A percentile compares a stretch with the other conserved stretches of the same genome.
Conservation (phyloP, 768 basidiomycete genomes). For the Astraeus odoratus region DNA sequence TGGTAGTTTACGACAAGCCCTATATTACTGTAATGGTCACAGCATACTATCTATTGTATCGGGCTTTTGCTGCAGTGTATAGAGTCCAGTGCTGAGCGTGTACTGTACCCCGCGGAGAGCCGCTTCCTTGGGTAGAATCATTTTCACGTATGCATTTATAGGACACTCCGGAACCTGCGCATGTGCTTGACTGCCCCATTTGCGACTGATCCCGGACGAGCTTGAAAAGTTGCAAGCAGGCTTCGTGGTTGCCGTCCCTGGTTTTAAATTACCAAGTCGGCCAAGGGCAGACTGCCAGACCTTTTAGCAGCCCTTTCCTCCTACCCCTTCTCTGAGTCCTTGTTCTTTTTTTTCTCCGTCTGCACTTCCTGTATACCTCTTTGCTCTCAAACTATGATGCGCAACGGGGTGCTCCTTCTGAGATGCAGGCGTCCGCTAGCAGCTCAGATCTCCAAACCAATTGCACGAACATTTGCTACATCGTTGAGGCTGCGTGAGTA, state of each 20-base stretch:
- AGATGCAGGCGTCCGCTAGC: slow-evolving; percentile 19
- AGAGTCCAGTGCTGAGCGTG: too few relatives aligned
- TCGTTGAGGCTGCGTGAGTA: slow-evolving; percentile 26
- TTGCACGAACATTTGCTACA: slow-evolving; percentile 22
- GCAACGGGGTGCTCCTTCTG: slow-evolving; percentile 17
- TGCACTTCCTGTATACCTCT: not conserved
- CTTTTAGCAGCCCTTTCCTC: not conserved
- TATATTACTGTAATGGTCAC: not conserved
- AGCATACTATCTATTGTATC: not conserved
- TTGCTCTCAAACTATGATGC: slow-evolving; percentile 9
- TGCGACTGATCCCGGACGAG: not conserved
- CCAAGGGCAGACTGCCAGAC: too few relatives aligned
- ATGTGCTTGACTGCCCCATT: not conserved
- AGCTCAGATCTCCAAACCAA: slow-evolving; percentile 13
- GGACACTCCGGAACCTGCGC: not conserved
- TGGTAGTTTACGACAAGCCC: too few relatives aligned
- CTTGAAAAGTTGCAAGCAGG: too few relatives aligned
- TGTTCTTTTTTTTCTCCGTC: not conserved
- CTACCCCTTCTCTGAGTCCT: not conserved
- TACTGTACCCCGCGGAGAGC: not conserved
- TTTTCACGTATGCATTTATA: not conserved
- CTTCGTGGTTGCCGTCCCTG: too few relatives aligned
- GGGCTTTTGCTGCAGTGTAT: not conserved
- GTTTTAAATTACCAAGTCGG: too few relatives aligned
- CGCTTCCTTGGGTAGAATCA: not conserved